Evolutionary conservation across 2,329 filamentous ascomycete species (phyloP).

Genomic region (Diplodia sapinea): DNA sequence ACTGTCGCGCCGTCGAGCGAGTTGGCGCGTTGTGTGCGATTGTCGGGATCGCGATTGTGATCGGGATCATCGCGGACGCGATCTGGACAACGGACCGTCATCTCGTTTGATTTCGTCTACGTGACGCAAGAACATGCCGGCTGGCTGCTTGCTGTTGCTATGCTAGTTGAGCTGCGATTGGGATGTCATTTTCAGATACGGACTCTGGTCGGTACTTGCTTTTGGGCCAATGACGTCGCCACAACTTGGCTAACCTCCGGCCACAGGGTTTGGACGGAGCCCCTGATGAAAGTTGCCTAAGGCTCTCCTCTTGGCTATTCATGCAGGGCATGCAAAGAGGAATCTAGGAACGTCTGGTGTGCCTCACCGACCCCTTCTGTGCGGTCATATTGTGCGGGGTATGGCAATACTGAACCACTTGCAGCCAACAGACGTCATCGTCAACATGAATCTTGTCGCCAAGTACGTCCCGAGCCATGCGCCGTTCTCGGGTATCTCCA

Average conservation of each 20-base stretch:
- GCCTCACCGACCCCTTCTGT: background rate
- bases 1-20: background rate
- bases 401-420: background rate
- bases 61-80: background rate
- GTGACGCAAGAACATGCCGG: background rate
- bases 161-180: background rate
- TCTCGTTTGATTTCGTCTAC: background rate
- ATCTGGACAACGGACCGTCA: background rate
- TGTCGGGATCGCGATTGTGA: conserved; percentile 1
- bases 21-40: background rate
- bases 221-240: no score
- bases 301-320: no score
- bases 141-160: background rate
- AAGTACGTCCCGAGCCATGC: background rate
- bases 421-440: background rate
- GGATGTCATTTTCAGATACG: background rate
- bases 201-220: no score
- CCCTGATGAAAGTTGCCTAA: no score
- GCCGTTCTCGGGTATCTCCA: background rate
- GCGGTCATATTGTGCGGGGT: background rate
- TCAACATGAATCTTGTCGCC: background rate
- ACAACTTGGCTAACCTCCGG: no score
- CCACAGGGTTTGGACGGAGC: no score
- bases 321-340: no score
- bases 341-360: background rate